Percentiles rank a stretch among this genome's conserved stretches.
phyloP scores from a whole-genome alignment of 2,329 filamentous ascomycete species.

The Exutisphaerella laricina region DNA sequence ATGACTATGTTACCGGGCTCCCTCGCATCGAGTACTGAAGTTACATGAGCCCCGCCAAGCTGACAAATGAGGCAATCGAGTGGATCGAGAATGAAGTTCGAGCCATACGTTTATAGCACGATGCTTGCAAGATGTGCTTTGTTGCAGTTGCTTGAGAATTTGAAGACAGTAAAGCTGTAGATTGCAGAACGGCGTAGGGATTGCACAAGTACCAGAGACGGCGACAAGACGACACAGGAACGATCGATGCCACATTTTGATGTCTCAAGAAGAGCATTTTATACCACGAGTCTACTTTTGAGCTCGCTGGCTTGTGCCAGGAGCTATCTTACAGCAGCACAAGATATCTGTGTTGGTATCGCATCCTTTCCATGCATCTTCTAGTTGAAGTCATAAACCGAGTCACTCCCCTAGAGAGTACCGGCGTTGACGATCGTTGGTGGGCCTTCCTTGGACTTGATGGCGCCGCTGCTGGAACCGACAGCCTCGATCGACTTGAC shows the following conservation, averaged over 20 bases:
- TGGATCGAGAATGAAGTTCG: too few species aligned
- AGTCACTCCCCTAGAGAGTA: neutral
- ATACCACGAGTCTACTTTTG: constrained; percentile 19
- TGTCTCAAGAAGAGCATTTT: constrained; percentile 8
- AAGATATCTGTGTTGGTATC: constrained; percentile 5
- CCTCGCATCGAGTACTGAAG: too few species aligned
- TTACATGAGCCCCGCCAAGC: too few species aligned
- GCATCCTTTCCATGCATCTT: constrained; percentile 3
- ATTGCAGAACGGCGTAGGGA: too few species aligned
- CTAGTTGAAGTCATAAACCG: neutral
- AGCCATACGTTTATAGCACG: too few species aligned
- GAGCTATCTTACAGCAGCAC: constrained; percentile 2
- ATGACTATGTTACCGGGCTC: too few species aligned
- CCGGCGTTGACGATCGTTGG: constrained; percentile 46
- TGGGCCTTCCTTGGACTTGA: constrained; percentile 45
- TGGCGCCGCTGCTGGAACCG: constrained; percentile 50
- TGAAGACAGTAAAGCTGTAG: too few species aligned
- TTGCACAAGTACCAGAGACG: neutral
- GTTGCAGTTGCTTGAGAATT: too few species aligned
- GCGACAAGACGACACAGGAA: neutral
- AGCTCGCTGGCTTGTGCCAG: constrained; percentile 7
- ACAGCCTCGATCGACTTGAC: constrained; percentile 56
- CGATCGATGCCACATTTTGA: constrained; percentile 2
- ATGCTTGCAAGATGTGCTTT: too few species aligned
- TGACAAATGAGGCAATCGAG: too few species aligned